Conservation (phyloP, 2,329 filamentous ascomycete species). For the Aureobasidium subglaciale region DNA sequence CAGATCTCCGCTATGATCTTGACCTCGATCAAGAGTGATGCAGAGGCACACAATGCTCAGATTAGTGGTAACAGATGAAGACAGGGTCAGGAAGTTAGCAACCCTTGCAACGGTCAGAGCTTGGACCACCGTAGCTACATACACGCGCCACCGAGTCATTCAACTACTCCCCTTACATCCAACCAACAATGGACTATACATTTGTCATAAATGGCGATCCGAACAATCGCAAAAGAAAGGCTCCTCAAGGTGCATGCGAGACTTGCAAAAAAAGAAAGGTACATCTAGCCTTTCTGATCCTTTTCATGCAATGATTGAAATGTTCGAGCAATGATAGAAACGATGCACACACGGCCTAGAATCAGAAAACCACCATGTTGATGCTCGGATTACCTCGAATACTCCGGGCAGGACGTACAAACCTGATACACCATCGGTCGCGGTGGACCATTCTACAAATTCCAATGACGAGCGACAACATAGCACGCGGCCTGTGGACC, state of each 20-base stretch:
- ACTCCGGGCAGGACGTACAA: conserved; percentile 18
- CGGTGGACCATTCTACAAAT: neutral
- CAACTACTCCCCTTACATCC: neutral
- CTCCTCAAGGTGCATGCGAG: conserved; percentile 38
- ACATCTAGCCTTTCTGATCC: neutral
- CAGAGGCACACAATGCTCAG: too few species aligned
- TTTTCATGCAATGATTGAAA: conserved; percentile 19
- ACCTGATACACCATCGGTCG: neutral
- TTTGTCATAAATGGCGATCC: conserved; percentile 38
- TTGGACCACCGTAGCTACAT: neutral
- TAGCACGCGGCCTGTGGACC: neutral
- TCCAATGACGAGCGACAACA: neutral
- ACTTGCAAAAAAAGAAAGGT: conserved; percentile 38
- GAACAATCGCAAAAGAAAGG: conserved; percentile 38
- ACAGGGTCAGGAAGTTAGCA: neutral
- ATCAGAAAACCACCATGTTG: neutral
- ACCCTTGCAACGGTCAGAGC: neutral
- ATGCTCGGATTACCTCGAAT: conserved; percentile 16
- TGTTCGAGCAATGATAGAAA: conserved; percentile 27
- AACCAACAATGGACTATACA: conserved; percentile 22
- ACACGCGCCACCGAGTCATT: neutral
- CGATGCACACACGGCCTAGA: conserved; percentile 35
- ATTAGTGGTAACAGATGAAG: neutral
- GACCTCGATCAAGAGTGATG: too few species aligned
- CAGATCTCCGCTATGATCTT: too few species aligned